A percentile compares a stretch with the other conserved stretches of the same genome.
Evolutionary conservation across 2,329 filamentous ascomycete species (phyloP).

Genomic region (Cercospora sp.): DNA sequence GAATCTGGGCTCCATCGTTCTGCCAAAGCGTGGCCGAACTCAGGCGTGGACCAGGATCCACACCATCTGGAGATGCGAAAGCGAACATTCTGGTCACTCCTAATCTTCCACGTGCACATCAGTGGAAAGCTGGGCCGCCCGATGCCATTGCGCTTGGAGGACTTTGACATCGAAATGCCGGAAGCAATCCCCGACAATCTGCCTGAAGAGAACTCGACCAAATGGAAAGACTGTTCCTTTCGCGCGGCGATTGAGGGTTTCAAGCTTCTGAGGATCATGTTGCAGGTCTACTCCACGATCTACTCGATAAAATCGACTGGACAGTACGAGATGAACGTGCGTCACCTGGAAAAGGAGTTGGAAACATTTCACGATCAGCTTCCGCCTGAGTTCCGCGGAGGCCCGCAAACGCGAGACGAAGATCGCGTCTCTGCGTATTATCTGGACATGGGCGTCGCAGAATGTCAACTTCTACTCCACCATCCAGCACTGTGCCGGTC

Average conservation of each 20-base stretch:
- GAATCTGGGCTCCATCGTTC: conserved; percentile 75
- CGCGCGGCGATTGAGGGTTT: conserved; percentile 66
- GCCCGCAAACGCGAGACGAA: conserved; percentile 47
- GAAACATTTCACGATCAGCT: conserved; percentile 64
- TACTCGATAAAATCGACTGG: conserved; percentile 64
- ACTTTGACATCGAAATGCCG: conserved; percentile 78
- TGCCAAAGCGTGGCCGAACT: conserved; percentile 58
- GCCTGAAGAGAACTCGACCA: conserved; percentile 57
- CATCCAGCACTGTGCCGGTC: conserved; percentile 56
- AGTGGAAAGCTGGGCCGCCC: conserved; percentile 75
- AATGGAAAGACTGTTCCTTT: conserved; percentile 63
- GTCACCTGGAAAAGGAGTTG: conserved; percentile 65
- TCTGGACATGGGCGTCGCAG: conserved; percentile 51
- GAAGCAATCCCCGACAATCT: conserved; percentile 70
- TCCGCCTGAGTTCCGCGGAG: conserved; percentile 61
- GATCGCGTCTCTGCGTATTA: conserved; percentile 53
- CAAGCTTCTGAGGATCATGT: conserved; percentile 65
- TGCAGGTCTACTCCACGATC: conserved; percentile 75
- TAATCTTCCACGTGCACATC: conserved; percentile 67
- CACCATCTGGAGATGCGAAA: conserved; percentile 76
- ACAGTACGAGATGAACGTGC: conserved; percentile 63
- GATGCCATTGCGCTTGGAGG: conserved; percentile 70
- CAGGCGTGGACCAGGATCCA: conserved; percentile 54
- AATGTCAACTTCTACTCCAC: conserved; percentile 54
- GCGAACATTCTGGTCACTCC: conserved; percentile 72